Evolutionary conservation across 2,329 filamentous ascomycete species (phyloP), one percentile per base, ranked within the genome.

Genomic region (Scedosporium aurantiacum): DNA sequence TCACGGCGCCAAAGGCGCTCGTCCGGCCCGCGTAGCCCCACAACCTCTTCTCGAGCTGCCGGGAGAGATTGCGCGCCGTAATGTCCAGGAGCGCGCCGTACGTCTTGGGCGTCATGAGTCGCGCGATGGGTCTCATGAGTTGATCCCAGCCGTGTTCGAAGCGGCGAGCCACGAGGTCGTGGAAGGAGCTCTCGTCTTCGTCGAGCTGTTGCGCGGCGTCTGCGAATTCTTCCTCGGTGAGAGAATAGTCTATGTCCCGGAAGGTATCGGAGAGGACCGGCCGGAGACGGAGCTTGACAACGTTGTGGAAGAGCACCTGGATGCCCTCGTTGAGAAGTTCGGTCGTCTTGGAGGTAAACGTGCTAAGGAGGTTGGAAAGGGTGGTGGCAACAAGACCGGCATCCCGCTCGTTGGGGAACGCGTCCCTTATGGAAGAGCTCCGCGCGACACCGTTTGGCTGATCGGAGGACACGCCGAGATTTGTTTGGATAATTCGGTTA

Each of bases 61-160:
- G 84, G 1, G 89, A 82, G 4, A 97, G 82, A 69, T 95, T 88
- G 4, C 81, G 80, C 1, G 92, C 83, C 1, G 91, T 90, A 1
- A 85, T 78, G 47, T 87, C 83, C 57, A 96, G 82, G 0, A 97
- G 79, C n/a, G 81, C 83, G 66, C 87, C 84, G 70, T 89, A 96
- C 40, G 89, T 89, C 41, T 82, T 80, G 0, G 86, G 75, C 0
- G 91, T 97, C 74, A 97, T 84, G 64, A 99, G 82, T 5, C 94
- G 88, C 54, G 87, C 86, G 61, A 97, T 83, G 0, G 95, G 93
- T 63, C 86, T 85, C 73, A 95, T 91, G 7, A 99, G 82, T 16
- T 86, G 84, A 57, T 91, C 87, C 92, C 93, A 99, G 28, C 87
- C 87, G 63, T 86, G 81, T 68, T 91, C 88, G 72, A 99, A 99